Evolutionary conservation across 2,329 filamentous ascomycete genomes (phyloP).

Genomic region (Calonectria leucothoes): DNA sequence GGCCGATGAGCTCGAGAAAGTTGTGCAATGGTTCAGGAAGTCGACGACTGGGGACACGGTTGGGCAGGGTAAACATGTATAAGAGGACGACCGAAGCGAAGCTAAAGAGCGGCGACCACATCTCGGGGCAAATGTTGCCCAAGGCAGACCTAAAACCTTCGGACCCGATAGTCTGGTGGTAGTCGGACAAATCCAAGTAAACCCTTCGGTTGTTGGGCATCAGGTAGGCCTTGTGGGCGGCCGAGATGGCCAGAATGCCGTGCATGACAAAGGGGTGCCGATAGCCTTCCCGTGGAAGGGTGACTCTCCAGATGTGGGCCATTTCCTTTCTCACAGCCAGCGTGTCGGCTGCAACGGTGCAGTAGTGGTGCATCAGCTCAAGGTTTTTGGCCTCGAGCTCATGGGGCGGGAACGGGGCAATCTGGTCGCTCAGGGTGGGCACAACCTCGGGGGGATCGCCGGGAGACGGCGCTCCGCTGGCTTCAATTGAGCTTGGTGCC

Average conservation of each 20-base stretch:
- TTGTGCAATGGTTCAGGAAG: constrained; percentile 36
- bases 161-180: constrained; percentile 45
- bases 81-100: constrained; percentile 54
- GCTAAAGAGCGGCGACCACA: constrained; percentile 50
- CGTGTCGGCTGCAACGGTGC: constrained; percentile 39
- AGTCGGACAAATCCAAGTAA: constrained; percentile 43
- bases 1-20: constrained; percentile 33
- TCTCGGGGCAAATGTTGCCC: constrained; percentile 27
- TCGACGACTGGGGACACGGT: constrained; percentile 24
- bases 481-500: constrained; percentile 25
- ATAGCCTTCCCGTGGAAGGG: constrained; percentile 43
- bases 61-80: constrained; percentile 40
- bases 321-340: constrained; percentile 39
- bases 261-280: constrained; percentile 44
- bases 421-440: constrained; percentile 29
- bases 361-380: constrained; percentile 48
- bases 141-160: constrained; percentile 42
- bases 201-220: constrained; percentile 36
- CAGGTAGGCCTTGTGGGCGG: constrained; percentile 46
- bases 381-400: constrained; percentile 37
- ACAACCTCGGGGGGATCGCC: constrained; percentile 15
- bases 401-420: constrained; percentile 37
- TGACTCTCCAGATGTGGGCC: constrained; percentile 41
- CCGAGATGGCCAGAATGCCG: constrained; percentile 44
- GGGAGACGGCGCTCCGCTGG: constrained; percentile 18